These are phyloP conservation scores for Fusarium nurragi DNA, from an alignment of 2,329 filamentous ascomycete species.

Conservation along the genomic window DNA sequence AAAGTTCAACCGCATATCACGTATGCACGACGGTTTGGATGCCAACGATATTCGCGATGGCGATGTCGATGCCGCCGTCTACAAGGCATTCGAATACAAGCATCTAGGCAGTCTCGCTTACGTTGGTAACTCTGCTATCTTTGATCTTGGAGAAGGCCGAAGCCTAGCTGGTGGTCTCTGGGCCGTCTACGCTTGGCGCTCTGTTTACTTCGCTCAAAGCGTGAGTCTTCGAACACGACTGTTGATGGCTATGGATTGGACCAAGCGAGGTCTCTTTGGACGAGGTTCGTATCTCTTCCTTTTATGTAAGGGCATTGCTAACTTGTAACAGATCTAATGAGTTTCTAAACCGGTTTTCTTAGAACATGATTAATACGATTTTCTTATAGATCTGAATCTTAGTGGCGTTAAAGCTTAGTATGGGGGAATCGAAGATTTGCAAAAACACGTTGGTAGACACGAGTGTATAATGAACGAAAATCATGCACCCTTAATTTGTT, in stretches of 20 bases:
- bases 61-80: slow-evolving; percentile 89
- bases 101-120: slow-evolving; percentile 94
- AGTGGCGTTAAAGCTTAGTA: slow-evolving; percentile 22
- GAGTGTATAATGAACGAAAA: neutral
- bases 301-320: neutral
- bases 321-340: slow-evolving; percentile 59
- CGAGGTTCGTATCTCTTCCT: slow-evolving; percentile 72
- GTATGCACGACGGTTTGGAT: slow-evolving; percentile 76
- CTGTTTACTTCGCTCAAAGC: slow-evolving; percentile 96
- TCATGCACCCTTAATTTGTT: neutral
- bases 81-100: slow-evolving; percentile 93
- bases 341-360: slow-evolving; percentile 51
- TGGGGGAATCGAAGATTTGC: slow-evolving; percentile 2
- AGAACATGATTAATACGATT: neutral
- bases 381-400: neutral
- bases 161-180: slow-evolving; percentile 84
- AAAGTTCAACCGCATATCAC: slow-evolving; percentile 92
- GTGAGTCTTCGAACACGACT: slow-evolving; percentile 91
- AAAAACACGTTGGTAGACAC: slow-evolving; percentile 12
- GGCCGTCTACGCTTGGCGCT: slow-evolving; percentile 96
- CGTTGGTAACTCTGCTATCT: slow-evolving; percentile 94
- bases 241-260: slow-evolving; percentile 97
- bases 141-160: slow-evolving; percentile 83
- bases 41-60: slow-evolving; percentile 87
- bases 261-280: slow-evolving; percentile 94